phyloP scores from a whole-genome alignment of 2,329 filamentous ascomycete species.

The Neonectria punicea region DNA sequence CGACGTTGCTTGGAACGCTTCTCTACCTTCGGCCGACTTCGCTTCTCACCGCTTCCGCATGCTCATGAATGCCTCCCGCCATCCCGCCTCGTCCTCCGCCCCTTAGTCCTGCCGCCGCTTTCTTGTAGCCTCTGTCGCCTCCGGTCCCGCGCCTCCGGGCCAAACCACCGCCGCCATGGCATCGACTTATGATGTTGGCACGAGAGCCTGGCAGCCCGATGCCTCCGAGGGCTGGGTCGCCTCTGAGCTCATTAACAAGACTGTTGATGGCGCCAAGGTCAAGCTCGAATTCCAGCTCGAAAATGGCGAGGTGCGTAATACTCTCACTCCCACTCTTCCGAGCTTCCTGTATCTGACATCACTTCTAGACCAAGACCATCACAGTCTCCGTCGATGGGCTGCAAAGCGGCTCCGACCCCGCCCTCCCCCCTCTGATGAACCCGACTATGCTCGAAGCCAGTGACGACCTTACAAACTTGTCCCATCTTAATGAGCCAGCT shows the following conservation, averaged over 20 bases:
- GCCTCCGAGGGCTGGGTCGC: slow-evolving; percentile 95
- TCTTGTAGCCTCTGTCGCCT: slow-evolving; percentile 36
- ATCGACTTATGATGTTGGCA: slow-evolving; percentile 95
- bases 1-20: slow-evolving; percentile 20
- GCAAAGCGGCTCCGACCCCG: slow-evolving; percentile 78
- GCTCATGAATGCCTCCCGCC: slow-evolving; percentile 46
- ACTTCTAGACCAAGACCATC: slow-evolving; percentile 73
- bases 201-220: slow-evolving; percentile 98
- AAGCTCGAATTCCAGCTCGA: slow-evolving; percentile 88
- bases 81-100: slow-evolving; percentile 31
- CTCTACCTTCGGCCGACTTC: slow-evolving; percentile 30
- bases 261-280: slow-evolving; percentile 85
- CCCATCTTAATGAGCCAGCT: slow-evolving; percentile 97
- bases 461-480: slow-evolving; percentile 96
- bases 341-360: not conserved
- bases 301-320: slow-evolving; percentile 82
- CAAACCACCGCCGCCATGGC: slow-evolving; percentile 71
- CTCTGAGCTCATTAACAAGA: slow-evolving; percentile 91
- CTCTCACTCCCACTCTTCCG: not conserved
- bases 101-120: slow-evolving; percentile 37
- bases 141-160: slow-evolving; percentile 42
- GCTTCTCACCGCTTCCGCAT: slow-evolving; percentile 30
- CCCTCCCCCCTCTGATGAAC: slow-evolving; percentile 95
- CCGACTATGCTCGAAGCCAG: slow-evolving; percentile 97
- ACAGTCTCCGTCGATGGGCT: slow-evolving; percentile 82